Conservation (phyloP, 768 basidiomycete genomes). For the Clavulina sp. region DNA sequence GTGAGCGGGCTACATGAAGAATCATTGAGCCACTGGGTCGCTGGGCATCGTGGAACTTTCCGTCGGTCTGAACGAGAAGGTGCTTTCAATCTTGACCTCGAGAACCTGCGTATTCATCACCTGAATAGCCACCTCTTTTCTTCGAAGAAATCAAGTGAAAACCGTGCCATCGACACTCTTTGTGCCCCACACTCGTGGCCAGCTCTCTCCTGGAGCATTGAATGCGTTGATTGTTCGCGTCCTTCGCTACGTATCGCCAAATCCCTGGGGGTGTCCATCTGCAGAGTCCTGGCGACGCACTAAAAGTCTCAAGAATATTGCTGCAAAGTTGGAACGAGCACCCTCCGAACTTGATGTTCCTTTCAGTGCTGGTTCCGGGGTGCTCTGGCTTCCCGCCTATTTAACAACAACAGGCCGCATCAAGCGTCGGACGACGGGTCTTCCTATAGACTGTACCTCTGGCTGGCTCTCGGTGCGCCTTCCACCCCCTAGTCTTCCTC, state of each 20-base stretch:
- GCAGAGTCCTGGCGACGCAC: constrained; percentile 42
- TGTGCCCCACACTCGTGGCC: constrained; percentile 7
- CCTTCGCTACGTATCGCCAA: constrained; percentile 52
- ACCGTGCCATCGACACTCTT: constrained; percentile 18
- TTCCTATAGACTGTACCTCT: constrained; percentile 16
- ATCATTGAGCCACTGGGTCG: too few species aligned
- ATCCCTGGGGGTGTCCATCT: constrained; percentile 55
- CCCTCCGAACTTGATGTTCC: constrained; percentile 14
- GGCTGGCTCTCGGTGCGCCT: constrained; percentile 50
- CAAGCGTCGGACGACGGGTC: constrained; percentile 5
- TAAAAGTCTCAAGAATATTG: too few species aligned
- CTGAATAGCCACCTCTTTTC: background rate
- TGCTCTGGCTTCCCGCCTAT: constrained; percentile 38
- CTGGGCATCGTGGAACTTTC: too few species aligned
- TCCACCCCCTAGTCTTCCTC: constrained; percentile 17
- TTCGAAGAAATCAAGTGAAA: too few species aligned
- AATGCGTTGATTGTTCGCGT: constrained; percentile 23
- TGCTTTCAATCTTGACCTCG: too few species aligned
- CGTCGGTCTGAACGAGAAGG: too few species aligned
- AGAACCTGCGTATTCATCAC: background rate
- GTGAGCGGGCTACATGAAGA: too few species aligned
- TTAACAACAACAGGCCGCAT: constrained; percentile 4
- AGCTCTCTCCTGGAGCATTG: constrained; percentile 10
- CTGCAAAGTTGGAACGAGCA: constrained; percentile 9
- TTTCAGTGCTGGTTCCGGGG: constrained; percentile 43